Percentiles rank a stretch among this genome's conserved stretches.
Conservation (phyloP, 176 grass and related monocot genomes). For the maize (Zea mays) region DNA sequence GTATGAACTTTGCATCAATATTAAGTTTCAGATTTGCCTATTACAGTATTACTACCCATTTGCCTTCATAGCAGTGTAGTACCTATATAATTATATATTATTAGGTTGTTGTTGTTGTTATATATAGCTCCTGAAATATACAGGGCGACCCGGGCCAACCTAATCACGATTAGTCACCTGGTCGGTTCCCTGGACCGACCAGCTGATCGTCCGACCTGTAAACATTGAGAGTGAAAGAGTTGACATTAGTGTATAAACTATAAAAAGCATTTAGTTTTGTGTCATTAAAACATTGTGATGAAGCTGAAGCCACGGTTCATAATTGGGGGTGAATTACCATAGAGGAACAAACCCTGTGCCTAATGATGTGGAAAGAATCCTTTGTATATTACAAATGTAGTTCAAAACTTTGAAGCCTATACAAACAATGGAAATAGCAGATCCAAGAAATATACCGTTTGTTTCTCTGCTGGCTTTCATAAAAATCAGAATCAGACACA, state of each 20-base stretch:
- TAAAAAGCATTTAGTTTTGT: constrained; percentile 9
- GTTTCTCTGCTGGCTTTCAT: constrained; percentile 44
- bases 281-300: neutral
- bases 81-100: too few relatives aligned
- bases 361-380: neutral
- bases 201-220: too few relatives aligned
- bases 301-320: constrained; percentile 6
- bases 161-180: too few relatives aligned
- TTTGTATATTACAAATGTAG: neutral
- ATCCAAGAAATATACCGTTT: constrained; percentile 55
- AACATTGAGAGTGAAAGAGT: neutral
- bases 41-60: too few relatives aligned
- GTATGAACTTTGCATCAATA: too few relatives aligned
- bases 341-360: neutral
- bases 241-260: constrained; percentile 13
- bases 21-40: too few relatives aligned
- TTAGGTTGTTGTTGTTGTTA: too few relatives aligned
- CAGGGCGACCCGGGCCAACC: too few relatives aligned
- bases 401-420: constrained; percentile 7
- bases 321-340: neutral
- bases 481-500: constrained; percentile 40
- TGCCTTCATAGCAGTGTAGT: too few relatives aligned
- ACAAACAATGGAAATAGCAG: neutral
- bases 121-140: too few relatives aligned
- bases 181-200: too few relatives aligned